Base-by-base conservation (phyloP, 192 early-diverging fungal genomes). In the Rhizoclosmatium globosum region DNA sequence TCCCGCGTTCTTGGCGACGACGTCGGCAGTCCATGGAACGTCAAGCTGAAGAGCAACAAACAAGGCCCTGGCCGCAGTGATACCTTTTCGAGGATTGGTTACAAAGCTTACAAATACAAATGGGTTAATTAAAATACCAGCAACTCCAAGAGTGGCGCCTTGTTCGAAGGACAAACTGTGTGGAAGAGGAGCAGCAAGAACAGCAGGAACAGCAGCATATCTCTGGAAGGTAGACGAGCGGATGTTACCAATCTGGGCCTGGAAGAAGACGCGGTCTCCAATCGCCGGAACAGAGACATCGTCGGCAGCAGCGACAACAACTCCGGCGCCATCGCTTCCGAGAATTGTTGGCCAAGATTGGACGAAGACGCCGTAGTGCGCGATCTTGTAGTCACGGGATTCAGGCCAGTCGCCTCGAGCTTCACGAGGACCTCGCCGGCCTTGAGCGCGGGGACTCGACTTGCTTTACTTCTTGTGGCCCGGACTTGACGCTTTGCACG, bases 361-460 rank as follows among this genome's bases (percentile, higher is more conserved):
- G 21, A 73, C 38, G 42, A 76, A 76, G 68, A 76, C 45, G 48
- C 74, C 64, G 65, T 76, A 74, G 19, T 73, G 58, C 13, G 19
- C 56, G 42, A 73, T 59, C 74, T 76, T 76, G n/a, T n/a, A 76
- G 74, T 76, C 74, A 46, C 74, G 61, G 74, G 74, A 65, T 76
- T 76, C 44, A 68, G 11, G 7, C 71, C 71, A 45, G 74, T 65
- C 19, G n/a, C 47, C 19, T 76, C 74, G 74, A 76, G 38, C 42
- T 47, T 39, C 15, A 76, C 50, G 44, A 76, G 74, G 0, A 76
- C 74, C 21, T 76, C 64, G 3, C 47, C 48, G 31, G 13, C 43
- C n/a, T 1, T 41, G 45, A 68, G 9, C 13, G 60, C 2, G 1
- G 72, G 72, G 2, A 68, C 65, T 13, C 67, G 64, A 45, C 47